These are phyloP conservation scores for Parsonsia alboflavescens DNA, from an alignment of 257 asterid species.

Conservation along the genomic window DNA sequence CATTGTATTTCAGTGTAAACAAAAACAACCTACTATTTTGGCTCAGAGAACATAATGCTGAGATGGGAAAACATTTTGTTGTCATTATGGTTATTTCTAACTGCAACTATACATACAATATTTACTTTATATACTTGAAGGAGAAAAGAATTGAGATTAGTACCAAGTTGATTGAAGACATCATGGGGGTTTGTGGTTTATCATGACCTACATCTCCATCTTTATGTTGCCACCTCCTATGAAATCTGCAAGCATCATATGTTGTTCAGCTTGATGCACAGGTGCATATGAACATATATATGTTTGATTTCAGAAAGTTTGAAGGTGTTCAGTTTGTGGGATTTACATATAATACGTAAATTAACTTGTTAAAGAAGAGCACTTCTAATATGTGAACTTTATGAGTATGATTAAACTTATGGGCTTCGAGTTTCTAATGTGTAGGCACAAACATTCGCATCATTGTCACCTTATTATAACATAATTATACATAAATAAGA, in stretches of 20 bases:
- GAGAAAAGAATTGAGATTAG: conserved; percentile 20
- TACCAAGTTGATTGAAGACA: conserved; percentile 21
- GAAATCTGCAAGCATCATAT: conserved; percentile 37
- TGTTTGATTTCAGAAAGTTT: neutral
- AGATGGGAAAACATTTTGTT: conserved; percentile 17
- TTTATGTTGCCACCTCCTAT: conserved; percentile 46
- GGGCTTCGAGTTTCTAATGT: conserved; percentile 24
- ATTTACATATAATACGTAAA: neutral
- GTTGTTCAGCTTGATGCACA: neutral
- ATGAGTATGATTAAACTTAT: conserved; percentile 2
- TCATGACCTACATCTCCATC: conserved; percentile 59
- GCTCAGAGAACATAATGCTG: conserved; percentile 17
- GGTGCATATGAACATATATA: too few relatives aligned
- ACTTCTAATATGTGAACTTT: neutral
- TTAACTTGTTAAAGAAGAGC: neutral
- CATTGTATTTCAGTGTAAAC: neutral
- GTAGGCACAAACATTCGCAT: conserved; percentile 5
- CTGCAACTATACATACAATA: conserved; percentile 31
- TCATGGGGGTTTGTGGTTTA: conserved; percentile 15
- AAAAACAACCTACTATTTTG: neutral
- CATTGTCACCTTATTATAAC: conserved; percentile 9
- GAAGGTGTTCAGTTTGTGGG: neutral
- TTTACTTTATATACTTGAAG: conserved; percentile 26
- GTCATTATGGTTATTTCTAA: conserved; percentile 30
- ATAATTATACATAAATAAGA: conserved; percentile 8